Evolutionary conservation across 225 moss, liverwort and hornwort species (phyloP), one percentile per base, ranked within the genome.

Genomic region (Bryoerythrophyllum caledonicum): DNA sequence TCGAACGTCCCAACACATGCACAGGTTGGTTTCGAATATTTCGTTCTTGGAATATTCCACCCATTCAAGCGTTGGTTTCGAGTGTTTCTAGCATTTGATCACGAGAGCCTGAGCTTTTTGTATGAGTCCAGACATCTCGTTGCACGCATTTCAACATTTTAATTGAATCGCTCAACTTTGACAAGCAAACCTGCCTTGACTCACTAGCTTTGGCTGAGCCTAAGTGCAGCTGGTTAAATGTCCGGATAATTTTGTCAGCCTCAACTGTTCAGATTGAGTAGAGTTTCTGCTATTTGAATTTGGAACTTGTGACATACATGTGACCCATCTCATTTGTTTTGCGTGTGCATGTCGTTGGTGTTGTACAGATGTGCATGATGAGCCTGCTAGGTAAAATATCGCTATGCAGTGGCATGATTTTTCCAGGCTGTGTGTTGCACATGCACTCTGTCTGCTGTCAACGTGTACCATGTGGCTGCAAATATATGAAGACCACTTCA

Each of bases 301-400:
- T 25, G 24, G 23, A 60, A 15, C 17, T 23, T 63, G 10, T 74
- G 56, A 14, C 20, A 15, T 69, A 5, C 52, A 60, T 60, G 38
- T 69, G 57, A 61, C 52, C 52, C 17, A 38, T 4, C 61, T 69
- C 51, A 69, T 38, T 15, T 37, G 9, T 69, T 60, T 24, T 58
- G 58, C 14, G 24, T 76, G 67, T 35, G 32, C 11, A 23, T 68
- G 25, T 66, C 28, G 65, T 57, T 65, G 56, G 41, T 55, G 60
- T 48, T 60, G 60, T 76, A 76, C 76, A 60, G 30, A 68, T 44
- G 49, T 59, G 48, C 60, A 76, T 66, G 68, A 68, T 20, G 51
- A 38, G 25, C 37, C 26, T 48, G 21, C 68, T 37, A 14, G 75
- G 43, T 56, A 11, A 21, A 75, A 75, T 63, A 57, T 74, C 74